A percentile compares a stretch with the other conserved stretches of the same genome.
Evolutionary conservation across 805 yeast genomes (phyloP).

Genomic region (Starmerella sirachaensis): DNA sequence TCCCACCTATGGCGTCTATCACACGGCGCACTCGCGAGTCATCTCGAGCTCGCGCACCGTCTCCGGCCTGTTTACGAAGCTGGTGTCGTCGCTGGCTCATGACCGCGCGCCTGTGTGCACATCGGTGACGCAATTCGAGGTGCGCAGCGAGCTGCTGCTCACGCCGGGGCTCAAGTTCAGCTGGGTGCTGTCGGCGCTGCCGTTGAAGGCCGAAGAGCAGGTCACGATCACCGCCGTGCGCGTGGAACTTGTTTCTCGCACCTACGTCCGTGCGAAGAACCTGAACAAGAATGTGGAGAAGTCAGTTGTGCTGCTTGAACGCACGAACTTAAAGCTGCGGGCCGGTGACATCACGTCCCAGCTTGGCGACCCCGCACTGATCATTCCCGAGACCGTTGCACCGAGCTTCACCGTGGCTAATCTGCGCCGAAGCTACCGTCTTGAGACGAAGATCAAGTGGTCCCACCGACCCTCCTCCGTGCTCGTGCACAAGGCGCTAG

Average conservation of each 20-base stretch:
- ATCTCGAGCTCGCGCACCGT: conserved; percentile 13
- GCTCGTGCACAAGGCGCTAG: conserved; percentile 16
- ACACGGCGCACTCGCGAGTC: conserved; percentile 9
- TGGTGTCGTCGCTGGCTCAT: conserved; percentile 16
- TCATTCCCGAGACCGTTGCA: conserved; percentile 37
- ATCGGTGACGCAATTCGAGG: conserved; percentile 12
- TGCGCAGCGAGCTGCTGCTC: conserved; percentile 16
- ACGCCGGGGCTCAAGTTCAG: conserved; percentile 19
- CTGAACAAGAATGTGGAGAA: conserved; percentile 9
- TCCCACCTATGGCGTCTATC: conserved; percentile 18
- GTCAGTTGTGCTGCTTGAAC: conserved; percentile 1
- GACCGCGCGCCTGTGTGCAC: conserved; percentile 15
- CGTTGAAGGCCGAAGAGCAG: conserved; percentile 3
- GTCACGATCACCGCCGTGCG: conserved; percentile 10
- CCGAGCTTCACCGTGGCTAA: conserved; percentile 51
- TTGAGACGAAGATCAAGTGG: conserved; percentile 26
- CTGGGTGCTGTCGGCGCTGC: conserved; percentile 10
- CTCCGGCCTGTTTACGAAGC: conserved; percentile 15
- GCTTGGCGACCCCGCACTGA: conserved; percentile 26
- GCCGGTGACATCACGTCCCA: conserved; percentile 22
- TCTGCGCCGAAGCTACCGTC: conserved; percentile 35
- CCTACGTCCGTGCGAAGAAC: conserved; percentile 18
- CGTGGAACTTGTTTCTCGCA: conserved; percentile 8
- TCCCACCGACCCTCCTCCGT: conserved; percentile 19
- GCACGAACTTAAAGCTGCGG: conserved; percentile 4